Percentiles rank a stretch among this genome's conserved stretches.
phyloP scores from a whole-genome alignment of 1,284 basidiomycete species.

The Papiliotrema nemorosa region DNA sequence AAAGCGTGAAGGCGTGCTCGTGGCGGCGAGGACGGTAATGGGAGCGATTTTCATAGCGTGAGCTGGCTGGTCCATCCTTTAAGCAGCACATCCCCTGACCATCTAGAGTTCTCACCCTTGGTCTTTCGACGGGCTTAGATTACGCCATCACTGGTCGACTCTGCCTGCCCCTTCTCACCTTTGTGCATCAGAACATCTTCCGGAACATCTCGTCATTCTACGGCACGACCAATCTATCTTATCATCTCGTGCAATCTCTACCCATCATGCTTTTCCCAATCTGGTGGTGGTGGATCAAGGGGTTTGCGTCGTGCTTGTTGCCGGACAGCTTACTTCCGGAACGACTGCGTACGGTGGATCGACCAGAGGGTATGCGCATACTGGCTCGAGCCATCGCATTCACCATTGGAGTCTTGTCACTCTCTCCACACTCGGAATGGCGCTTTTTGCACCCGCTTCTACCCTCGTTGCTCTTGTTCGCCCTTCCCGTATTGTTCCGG shows the following conservation, averaged over 20 bases:
- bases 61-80: constrained; percentile 11
- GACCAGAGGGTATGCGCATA: constrained; percentile 43
- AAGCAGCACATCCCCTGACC: no score
- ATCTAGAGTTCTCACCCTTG: constrained; percentile 27
- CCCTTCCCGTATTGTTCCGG: constrained; percentile 66
- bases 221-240: constrained; percentile 80
- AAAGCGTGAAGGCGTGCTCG: background rate
- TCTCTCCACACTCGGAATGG: constrained; percentile 92
- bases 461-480: constrained; percentile 77
- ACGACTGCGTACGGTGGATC: constrained; percentile 31
- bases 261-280: constrained; percentile 74
- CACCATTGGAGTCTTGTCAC: constrained; percentile 69
- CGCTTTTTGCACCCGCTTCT: constrained; percentile 90
- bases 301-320: constrained; percentile 40
- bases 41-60: constrained; percentile 15
- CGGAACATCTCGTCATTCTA: constrained; percentile 89
- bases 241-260: constrained; percentile 80
- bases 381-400: constrained; percentile 60
- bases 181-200: constrained; percentile 79
- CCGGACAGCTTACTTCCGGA: constrained; percentile 42
- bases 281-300: constrained; percentile 67
- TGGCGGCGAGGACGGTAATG: constrained; percentile 1
- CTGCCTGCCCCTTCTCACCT: constrained; percentile 53
- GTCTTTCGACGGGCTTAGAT: constrained; percentile 37
- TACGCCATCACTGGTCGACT: constrained; percentile 40